These are phyloP conservation scores for Geoglossum cookeanum DNA, from an alignment of 2,329 filamentous ascomycete genomes.

Conservation along the genomic window DNA sequence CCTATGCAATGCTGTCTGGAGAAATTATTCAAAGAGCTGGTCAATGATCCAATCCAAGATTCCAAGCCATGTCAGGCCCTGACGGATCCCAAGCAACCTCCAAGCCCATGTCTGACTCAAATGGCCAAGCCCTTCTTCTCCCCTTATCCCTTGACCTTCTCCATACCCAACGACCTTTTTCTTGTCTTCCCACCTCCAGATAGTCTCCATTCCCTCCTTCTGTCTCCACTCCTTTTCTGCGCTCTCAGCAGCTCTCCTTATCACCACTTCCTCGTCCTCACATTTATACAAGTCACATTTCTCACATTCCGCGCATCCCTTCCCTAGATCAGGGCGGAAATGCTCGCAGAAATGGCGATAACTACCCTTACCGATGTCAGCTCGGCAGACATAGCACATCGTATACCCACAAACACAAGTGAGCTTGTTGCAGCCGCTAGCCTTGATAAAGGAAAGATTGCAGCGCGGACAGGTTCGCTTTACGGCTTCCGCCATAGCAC, in stretches of 20 bases:
- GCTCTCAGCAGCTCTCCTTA: conserved; percentile 47
- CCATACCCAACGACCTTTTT: not conserved
- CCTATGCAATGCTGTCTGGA: not conserved
- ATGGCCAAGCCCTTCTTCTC: not conserved
- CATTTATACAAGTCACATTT: conserved; percentile 55
- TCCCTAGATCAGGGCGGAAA: conserved; percentile 65
- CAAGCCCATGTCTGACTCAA: not conserved
- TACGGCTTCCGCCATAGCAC: conserved; percentile 80
- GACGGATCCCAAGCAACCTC: not conserved
- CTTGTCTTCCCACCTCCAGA: not conserved
- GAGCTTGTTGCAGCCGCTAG: conserved; percentile 87
- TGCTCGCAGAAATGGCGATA: conserved; percentile 95
- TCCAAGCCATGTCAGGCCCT: not conserved
- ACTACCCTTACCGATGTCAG: conserved; percentile 42
- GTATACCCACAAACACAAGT: conserved; percentile 90
- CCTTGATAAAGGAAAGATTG: conserved; percentile 82
- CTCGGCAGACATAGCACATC: conserved; percentile 92
- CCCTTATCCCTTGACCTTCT: not conserved
- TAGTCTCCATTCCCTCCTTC: not conserved
- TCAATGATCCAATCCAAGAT: conserved; percentile 1
- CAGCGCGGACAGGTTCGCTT: conserved; percentile 91
- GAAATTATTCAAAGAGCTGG: conserved; percentile 2
- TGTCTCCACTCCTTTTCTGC: conserved; percentile 52
- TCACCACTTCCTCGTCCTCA: conserved; percentile 52
- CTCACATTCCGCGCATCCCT: conserved; percentile 58